Evolutionary conservation across 176 grass and related monocot species (phyloP).

Genomic region (Phoenix roebelenii): DNA sequence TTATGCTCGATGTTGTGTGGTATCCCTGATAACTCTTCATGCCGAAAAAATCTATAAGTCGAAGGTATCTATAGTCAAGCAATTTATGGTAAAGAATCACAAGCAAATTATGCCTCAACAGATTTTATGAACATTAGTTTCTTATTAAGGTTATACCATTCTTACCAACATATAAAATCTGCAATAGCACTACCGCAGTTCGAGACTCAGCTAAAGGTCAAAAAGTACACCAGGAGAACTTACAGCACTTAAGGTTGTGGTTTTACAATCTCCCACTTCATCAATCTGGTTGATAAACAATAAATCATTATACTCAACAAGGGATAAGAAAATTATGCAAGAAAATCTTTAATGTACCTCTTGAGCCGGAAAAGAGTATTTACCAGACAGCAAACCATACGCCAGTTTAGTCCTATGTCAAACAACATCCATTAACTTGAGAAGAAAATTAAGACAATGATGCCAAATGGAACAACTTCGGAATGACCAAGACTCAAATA

Average conservation of each 20-base stretch:
- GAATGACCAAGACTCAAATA: not conserved
- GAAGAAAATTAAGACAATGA: no score
- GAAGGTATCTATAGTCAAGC: no score
- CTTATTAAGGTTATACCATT: no score
- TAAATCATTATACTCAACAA: not conserved
- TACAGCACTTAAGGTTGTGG: conserved; percentile 24
- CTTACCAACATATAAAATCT: no score
- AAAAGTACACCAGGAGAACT: conserved; percentile 21
- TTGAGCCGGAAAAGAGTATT: conserved; percentile 54
- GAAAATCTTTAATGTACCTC: conserved; percentile 34
- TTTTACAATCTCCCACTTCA: conserved; percentile 27
- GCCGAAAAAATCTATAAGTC: no score
- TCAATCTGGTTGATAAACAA: conserved; percentile 21
- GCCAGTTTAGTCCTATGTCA: conserved; percentile 75
- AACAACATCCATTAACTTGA: not conserved
- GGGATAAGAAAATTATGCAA: not conserved
- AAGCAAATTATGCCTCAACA: no score
- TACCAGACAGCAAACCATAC: conserved; percentile 85
- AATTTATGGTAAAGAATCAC: no score
- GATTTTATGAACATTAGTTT: no score
- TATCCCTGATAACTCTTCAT: no score
- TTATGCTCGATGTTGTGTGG: no score
- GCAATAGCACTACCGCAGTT: no score
- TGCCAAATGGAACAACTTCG: no score
- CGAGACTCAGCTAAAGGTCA: conserved; percentile 5